Evolutionary conservation across 1,284 basidiomycete species (phyloP).

Genomic region (Kalmanozyma brasiliensis): DNA sequence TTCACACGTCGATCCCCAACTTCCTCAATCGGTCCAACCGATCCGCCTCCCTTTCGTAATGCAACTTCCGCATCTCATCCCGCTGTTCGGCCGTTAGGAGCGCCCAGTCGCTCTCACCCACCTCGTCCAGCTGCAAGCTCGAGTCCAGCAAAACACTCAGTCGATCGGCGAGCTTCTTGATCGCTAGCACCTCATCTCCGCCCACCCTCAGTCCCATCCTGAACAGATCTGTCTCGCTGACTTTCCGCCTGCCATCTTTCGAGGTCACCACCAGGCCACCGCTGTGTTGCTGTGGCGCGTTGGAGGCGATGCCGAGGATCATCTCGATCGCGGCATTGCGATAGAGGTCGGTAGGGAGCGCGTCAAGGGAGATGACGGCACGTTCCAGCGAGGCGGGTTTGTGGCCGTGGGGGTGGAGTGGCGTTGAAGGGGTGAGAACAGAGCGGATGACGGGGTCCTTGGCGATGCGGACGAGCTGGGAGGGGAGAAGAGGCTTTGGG

Average conservation of each 20-base stretch:
- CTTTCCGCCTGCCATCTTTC: conserved; percentile 39
- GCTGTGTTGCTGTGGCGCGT: conserved; percentile 21
- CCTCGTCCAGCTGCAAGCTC: conserved; percentile 42
- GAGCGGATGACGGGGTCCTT: conserved; percentile 53
- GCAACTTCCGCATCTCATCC: conserved; percentile 39
- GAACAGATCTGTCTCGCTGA: conserved; percentile 65
- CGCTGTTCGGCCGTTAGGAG: conserved; percentile 27
- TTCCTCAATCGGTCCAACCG: conserved; percentile 45
- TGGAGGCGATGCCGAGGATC: conserved; percentile 61
- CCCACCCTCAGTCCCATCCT: conserved; percentile 62
- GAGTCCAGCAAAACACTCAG: conserved; percentile 49
- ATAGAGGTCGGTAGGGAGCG: conserved; percentile 58
- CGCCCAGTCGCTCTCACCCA: conserved; percentile 38
- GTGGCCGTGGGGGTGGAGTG: conserved; percentile 48
- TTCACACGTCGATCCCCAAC: conserved; percentile 48
- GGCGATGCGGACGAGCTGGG: conserved; percentile 56
- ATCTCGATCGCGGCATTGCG: conserved; percentile 64
- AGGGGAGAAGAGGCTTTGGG: conserved; percentile 59
- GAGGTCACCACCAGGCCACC: conserved; percentile 14
- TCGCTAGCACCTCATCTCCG: conserved; percentile 52
- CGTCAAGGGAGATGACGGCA: conserved; percentile 58
- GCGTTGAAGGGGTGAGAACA: conserved; percentile 47
- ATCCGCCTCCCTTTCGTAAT: conserved; percentile 49
- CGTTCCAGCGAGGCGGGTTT: conserved; percentile 45
- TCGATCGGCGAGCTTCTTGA: conserved; percentile 60